A percentile compares a stretch with the other conserved stretches of the same genome.
Conservation (phyloP, 768 basidiomycete species). For the Trametes gibbosa region DNA sequence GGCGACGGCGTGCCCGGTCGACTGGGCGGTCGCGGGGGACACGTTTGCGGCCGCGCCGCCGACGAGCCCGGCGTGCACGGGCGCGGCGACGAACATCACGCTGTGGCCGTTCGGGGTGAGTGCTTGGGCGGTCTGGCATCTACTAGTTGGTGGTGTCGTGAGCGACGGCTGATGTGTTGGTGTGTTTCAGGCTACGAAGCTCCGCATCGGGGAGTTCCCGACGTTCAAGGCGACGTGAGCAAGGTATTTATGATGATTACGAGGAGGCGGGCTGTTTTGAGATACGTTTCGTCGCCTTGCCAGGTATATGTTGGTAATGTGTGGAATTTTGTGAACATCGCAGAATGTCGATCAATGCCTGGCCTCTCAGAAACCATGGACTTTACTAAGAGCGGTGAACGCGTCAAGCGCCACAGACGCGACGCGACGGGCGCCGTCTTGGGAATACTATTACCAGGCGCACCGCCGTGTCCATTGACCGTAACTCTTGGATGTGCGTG, state of each 20-base stretch:
- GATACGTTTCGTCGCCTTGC: background rate
- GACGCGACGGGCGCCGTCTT: constrained; percentile 4
- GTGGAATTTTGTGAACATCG: too few species aligned
- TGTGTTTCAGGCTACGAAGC: constrained; percentile 29
- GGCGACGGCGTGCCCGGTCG: constrained; percentile 48
- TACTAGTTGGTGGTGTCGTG: too few species aligned
- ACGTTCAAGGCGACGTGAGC: constrained; percentile 19
- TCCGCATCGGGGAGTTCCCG: constrained; percentile 35
- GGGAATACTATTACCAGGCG: too few species aligned
- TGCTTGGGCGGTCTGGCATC: background rate
- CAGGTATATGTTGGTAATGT: background rate
- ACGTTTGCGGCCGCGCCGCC: constrained; percentile 50
- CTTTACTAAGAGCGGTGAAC: too few species aligned
- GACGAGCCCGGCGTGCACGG: constrained; percentile 42
- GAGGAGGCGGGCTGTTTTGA: background rate
- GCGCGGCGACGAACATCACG: constrained; percentile 40
- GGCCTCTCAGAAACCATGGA: too few species aligned
- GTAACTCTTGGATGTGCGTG: too few species aligned
- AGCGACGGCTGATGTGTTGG: too few species aligned
- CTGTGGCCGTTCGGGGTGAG: constrained; percentile 50
- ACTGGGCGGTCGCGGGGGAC: constrained; percentile 45
- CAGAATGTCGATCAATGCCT: too few species aligned
- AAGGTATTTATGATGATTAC: too few species aligned
- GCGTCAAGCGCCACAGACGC: background rate
- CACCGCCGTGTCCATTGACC: too few species aligned